Evolutionary conservation across 2,329 filamentous ascomycete species (phyloP).

Genomic region (Fusarium coicis): DNA sequence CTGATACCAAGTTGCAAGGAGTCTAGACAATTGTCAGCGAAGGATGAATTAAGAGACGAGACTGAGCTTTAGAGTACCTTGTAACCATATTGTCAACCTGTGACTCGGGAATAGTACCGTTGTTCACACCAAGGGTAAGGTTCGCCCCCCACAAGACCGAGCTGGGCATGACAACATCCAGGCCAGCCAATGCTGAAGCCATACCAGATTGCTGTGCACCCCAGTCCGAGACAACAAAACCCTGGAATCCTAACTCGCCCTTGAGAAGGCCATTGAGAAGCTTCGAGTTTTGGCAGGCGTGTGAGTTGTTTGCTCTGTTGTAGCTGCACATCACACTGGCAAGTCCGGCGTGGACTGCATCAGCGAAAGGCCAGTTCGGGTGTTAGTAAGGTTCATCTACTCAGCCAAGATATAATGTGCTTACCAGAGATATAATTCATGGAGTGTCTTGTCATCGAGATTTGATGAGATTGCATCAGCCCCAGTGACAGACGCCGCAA

Average conservation of each 20-base stretch:
- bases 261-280: constrained; percentile 62
- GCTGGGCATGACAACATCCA: constrained; percentile 47
- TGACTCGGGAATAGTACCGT: constrained; percentile 8
- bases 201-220: constrained; percentile 10
- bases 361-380: constrained; percentile 67
- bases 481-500: not conserved
- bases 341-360: constrained; percentile 79
- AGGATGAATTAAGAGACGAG: accelerated
- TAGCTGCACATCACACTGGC: constrained; percentile 85
- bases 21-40: not conserved
- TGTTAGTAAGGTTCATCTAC: accelerated
- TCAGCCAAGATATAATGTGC: accelerated
- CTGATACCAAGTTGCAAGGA: constrained; percentile 12
- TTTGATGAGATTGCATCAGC: constrained; percentile 5
- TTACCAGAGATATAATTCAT: constrained; percentile 78
- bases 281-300: constrained; percentile 19
- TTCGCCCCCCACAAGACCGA: constrained; percentile 3
- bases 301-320: constrained; percentile 72
- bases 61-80: accelerated
- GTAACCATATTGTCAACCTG: constrained; percentile 25
- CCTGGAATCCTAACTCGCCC: constrained; percentile 77
- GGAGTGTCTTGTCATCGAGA: constrained; percentile 33
- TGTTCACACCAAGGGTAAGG: constrained; percentile 16
- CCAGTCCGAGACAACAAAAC: constrained; percentile 69
- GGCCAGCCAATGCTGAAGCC: constrained; percentile 5